Conservation (phyloP, 2,329 filamentous ascomycete genomes). For the Microsporum audouinii region DNA sequence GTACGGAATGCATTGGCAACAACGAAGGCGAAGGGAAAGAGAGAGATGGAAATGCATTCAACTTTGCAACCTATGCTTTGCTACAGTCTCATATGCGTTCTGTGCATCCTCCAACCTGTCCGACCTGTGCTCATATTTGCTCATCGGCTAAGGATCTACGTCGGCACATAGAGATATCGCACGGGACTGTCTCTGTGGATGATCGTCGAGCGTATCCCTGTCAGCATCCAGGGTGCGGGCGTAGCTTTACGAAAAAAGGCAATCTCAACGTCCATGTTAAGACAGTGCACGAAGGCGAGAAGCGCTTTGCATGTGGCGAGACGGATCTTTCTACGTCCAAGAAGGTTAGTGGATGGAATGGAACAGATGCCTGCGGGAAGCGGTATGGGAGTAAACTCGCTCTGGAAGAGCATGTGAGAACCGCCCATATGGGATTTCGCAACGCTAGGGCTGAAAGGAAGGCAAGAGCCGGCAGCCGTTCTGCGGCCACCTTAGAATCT, state of each 20-base stretch:
- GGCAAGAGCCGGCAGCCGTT: slow-evolving; percentile 12
- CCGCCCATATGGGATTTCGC: slow-evolving; percentile 59
- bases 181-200: slow-evolving; percentile 49
- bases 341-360: slow-evolving; percentile 54
- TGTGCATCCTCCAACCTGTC: slow-evolving; percentile 61
- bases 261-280: slow-evolving; percentile 73
- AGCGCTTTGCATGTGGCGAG: slow-evolving; percentile 66
- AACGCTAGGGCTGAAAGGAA: slow-evolving; percentile 32
- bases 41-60: slow-evolving; percentile 28
- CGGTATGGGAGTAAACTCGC: slow-evolving; percentile 65
- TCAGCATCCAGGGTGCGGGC: slow-evolving; percentile 55
- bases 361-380: slow-evolving; percentile 58
- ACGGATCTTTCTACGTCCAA: slow-evolving; percentile 48
- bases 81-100: slow-evolving; percentile 62
- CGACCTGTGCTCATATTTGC: slow-evolving; percentile 60
- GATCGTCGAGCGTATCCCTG: slow-evolving; percentile 58
- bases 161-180: slow-evolving; percentile 65
- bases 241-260: slow-evolving; percentile 69
- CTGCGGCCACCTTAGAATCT: not conserved
- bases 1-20: slow-evolving; percentile 54
- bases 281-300: slow-evolving; percentile 61
- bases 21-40: not conserved
- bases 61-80: slow-evolving; percentile 60
- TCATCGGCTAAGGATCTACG: slow-evolving; percentile 56
- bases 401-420: slow-evolving; percentile 74